A percentile compares a stretch with the other conserved stretches of the same genome.
Conservation (phyloP, 2,329 filamentous ascomycete species). For the Volutella citrinella region DNA sequence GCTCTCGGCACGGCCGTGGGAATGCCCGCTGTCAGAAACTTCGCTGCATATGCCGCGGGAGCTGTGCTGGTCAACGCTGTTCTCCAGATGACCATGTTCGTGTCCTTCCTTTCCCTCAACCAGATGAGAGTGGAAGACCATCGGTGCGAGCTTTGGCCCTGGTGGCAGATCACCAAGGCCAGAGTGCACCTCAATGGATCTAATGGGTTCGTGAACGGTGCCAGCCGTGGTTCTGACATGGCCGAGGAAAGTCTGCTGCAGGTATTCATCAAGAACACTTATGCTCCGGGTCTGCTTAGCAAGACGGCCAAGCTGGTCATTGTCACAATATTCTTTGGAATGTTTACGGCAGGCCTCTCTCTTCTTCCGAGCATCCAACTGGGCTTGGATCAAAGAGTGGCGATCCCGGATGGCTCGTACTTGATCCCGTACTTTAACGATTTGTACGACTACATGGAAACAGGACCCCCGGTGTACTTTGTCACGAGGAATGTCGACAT, state of each 20-base stretch:
- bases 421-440: conserved; percentile 96
- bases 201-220: conserved; percentile 56
- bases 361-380: conserved; percentile 81
- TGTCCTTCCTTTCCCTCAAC: conserved; percentile 87
- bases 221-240: conserved; percentile 62
- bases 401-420: conserved; percentile 90
- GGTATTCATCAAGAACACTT: conserved; percentile 83
- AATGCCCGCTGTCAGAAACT: conserved; percentile 97
- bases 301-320: conserved; percentile 77
- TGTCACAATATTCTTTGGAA: conserved; percentile 76
- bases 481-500: conserved; percentile 80
- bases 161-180: conserved; percentile 74
- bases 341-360: conserved; percentile 83
- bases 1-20: conserved; percentile 89
- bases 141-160: conserved; percentile 89
- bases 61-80: conserved; percentile 96
- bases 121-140: conserved; percentile 86
- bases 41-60: conserved; percentile 92
- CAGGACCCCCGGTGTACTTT: conserved; percentile 94
- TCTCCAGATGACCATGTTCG: conserved; percentile 96
- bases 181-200: conserved; percentile 58
- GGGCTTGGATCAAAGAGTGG: conserved; percentile 90
- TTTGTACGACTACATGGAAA: conserved; percentile 86
- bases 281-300: conserved; percentile 77
- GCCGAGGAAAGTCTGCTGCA: conserved; percentile 83